Evolutionary conservation across 768 basidiomycete genomes (phyloP).

Genomic region (Pleurotus pulmonarius): DNA sequence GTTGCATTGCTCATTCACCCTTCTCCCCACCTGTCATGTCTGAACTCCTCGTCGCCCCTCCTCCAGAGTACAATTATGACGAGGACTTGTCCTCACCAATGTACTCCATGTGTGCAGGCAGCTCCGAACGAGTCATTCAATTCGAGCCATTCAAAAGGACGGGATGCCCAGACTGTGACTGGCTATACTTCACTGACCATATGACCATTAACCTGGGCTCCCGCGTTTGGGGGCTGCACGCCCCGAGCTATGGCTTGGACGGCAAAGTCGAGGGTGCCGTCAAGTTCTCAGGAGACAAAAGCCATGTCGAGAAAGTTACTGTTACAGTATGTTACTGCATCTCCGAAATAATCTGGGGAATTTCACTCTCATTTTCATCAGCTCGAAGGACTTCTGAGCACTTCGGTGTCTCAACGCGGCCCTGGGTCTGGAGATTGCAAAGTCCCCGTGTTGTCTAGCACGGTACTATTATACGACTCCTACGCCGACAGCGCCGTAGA

Average conservation of each 20-base stretch:
- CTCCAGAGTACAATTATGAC: constrained; percentile 6
- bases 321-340: constrained; percentile 27
- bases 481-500: constrained; percentile 11
- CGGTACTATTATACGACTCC: constrained; percentile 23
- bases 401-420: constrained; percentile 25
- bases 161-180: constrained; percentile 25
- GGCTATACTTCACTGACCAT: constrained; percentile 34
- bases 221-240: constrained; percentile 30
- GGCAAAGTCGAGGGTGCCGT: constrained; percentile 37
- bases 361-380: constrained; percentile 14
- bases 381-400: constrained; percentile 34
- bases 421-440: constrained; percentile 21
- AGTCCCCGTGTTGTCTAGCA: constrained; percentile 22
- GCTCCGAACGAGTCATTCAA: constrained; percentile 32
- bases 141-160: constrained; percentile 20
- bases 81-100: constrained; percentile 7
- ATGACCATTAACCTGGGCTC: constrained; percentile 37
- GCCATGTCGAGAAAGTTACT: constrained; percentile 32
- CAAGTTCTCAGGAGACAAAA: constrained; percentile 27
- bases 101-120: constrained; percentile 25
- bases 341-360: neutral
- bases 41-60: constrained; percentile 1
- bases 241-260: constrained; percentile 39
- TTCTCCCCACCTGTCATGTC: neutral
- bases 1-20: neutral